A percentile compares a stretch with the other conserved stretches of the same genome.
These are phyloP conservation scores for Cordia subcordata DNA, from an alignment of 257 asterid genomes.

Conservation along the genomic window DNA sequence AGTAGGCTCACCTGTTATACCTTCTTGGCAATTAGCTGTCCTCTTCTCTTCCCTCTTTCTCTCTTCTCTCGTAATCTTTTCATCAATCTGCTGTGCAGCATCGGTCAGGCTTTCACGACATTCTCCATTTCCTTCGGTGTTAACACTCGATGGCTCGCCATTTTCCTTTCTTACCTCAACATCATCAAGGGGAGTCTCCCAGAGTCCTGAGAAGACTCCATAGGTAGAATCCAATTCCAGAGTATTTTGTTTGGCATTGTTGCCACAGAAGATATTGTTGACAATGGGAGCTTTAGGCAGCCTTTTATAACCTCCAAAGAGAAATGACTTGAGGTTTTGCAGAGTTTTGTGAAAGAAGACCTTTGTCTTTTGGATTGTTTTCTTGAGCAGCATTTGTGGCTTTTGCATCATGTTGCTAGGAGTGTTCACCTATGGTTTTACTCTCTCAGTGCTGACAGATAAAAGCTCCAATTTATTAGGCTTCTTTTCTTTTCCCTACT, in stretches of 20 bases:
- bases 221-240: conserved; percentile 23
- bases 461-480: conserved; percentile 20
- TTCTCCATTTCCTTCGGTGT: conserved; percentile 21
- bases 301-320: conserved; percentile 37
- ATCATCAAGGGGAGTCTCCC: conserved; percentile 21
- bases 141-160: no score
- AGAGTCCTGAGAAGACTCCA: conserved; percentile 28
- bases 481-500: conserved; percentile 8
- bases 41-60: conserved; percentile 23
- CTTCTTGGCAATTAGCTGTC: conserved; percentile 5
- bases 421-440: conserved; percentile 22
- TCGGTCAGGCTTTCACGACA: conserved; percentile 11
- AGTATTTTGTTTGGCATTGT: conserved; percentile 20
- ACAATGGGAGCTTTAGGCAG: conserved; percentile 15
- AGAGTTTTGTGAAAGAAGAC: conserved; percentile 35
- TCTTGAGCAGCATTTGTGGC: conserved; percentile 46
- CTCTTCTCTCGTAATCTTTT: conserved; percentile 17
- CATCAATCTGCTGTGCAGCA: conserved; percentile 20
- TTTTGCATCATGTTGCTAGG: conserved; percentile 20
- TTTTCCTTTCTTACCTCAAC: no score
- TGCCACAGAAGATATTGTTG: conserved; percentile 7
- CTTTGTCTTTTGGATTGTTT: conserved; percentile 49
- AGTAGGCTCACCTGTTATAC: conserved; percentile 20
- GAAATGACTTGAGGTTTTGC: conserved; percentile 39
- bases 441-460: conserved; percentile 18